Percentiles rank a stretch among this genome's conserved stretches.
Conservation (phyloP, 1,284 basidiomycete genomes). For the Cronartium quercuum region DNA sequence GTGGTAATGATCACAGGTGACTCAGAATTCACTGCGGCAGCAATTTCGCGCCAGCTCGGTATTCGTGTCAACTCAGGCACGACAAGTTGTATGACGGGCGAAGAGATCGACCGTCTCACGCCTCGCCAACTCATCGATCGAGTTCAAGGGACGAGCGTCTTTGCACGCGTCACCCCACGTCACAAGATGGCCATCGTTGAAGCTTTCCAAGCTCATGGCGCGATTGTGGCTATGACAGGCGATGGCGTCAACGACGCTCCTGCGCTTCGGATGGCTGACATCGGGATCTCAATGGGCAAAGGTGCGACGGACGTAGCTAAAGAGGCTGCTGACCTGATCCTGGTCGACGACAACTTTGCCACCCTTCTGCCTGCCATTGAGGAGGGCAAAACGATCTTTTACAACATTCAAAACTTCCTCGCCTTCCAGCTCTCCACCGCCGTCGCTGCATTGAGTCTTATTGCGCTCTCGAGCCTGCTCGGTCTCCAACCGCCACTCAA, state of each 20-base stretch:
- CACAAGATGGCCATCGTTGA: constrained; percentile 97
- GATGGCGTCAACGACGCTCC: constrained; percentile 98
- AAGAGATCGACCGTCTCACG: constrained; percentile 74
- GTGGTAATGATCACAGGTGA: constrained; percentile 99
- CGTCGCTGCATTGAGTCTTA: constrained; percentile 85
- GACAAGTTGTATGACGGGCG: constrained; percentile 65
- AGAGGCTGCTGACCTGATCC: constrained; percentile 92
- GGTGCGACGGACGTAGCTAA: constrained; percentile 96
- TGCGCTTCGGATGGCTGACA: constrained; percentile 94
- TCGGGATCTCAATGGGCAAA: constrained; percentile 94
- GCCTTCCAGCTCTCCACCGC: constrained; percentile 95
- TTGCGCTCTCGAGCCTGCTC: constrained; percentile 85
- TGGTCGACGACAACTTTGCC: constrained; percentile 95
- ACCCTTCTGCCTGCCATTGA: constrained; percentile 90
- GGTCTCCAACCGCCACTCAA: constrained; percentile 86
- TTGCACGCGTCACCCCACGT: constrained; percentile 86
- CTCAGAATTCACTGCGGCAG: constrained; percentile 79
- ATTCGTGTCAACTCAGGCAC: constrained; percentile 56
- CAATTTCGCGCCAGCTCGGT: constrained; percentile 86
- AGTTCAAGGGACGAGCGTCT: constrained; percentile 75
- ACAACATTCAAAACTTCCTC: constrained; percentile 97
- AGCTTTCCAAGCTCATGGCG: constrained; percentile 79
- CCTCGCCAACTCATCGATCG: constrained; percentile 73
- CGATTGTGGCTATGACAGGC: constrained; percentile 94
- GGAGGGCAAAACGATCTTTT: constrained; percentile 96